Percentiles rank a stretch among this genome's conserved stretches.
Evolutionary conservation across 2,329 filamentous ascomycete species (phyloP).

Genomic region (Phialophora expanda): DNA sequence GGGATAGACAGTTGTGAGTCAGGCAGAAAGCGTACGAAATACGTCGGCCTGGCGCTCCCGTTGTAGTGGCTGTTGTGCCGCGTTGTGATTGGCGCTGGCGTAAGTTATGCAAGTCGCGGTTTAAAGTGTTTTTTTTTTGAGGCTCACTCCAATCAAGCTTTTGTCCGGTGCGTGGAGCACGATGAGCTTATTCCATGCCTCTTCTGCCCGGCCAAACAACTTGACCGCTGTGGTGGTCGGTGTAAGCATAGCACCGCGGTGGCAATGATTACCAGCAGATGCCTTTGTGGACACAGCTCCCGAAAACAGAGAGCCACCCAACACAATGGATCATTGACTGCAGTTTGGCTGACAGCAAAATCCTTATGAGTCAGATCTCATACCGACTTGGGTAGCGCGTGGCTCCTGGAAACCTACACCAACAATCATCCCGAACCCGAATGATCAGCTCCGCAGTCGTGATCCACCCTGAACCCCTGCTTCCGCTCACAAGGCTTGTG

Average conservation of each 20-base stretch:
- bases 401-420: not conserved
- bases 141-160: not conserved
- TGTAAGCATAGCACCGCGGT: not conserved
- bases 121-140: too few relatives aligned
- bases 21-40: slow-evolving; percentile 4
- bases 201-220: not conserved
- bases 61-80: not conserved
- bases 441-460: not conserved
- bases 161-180: not conserved
- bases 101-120: not conserved
- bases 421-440: not conserved
- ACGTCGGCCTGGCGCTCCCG: not conserved
- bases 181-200: not conserved
- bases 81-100: slow-evolving; percentile 3
- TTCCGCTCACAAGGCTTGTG: not conserved
- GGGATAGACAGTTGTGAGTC: not conserved
- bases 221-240: not conserved
- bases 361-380: slow-evolving; percentile 3
- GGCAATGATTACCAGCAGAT: not conserved
- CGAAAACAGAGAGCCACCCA: not conserved
- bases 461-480: not conserved
- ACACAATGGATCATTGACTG: not conserved
- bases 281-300: not conserved
- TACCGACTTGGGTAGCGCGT: not conserved
- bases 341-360: not conserved